Base-by-base conservation (phyloP, 2,329 filamentous ascomycete species). In the Alternaria gaisen region DNA sequence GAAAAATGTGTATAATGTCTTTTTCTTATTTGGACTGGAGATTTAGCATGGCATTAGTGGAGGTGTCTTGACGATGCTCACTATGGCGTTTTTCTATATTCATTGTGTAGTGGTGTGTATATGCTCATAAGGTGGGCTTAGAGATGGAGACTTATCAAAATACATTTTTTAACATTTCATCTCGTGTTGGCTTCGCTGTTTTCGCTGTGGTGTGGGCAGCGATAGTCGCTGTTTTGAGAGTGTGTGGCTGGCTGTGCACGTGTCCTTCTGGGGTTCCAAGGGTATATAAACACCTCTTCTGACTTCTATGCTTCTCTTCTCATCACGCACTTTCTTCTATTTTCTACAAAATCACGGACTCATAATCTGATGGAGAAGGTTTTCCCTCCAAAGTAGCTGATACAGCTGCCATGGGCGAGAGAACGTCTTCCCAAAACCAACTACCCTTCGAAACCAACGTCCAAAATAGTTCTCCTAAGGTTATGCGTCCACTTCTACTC, bases 31-130 rank as follows among this genome's bases (percentile, higher is more conserved):
- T 52, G 36, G 22, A 28, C 12, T 38, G 36, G 36, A 40, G 12
- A 28, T 26, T 22, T 52, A 52, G 24, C 36, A 41, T 41, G 50
- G 36, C 22, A 52, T 52, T 30, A 24, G 36, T 41, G 24, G 1
- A 2, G 9, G 30, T 14, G 50, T 52, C 36, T 28, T 22, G 22
- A 52, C 5, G 50, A 30, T 10, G 7, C 50, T 41, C 50, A 52
- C 36, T 41, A 18, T 52, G 50, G 50, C 50, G 34, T 52, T 22
- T 52, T 40, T 26, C 14, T 28, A 26, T 40, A 5, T 30, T 30
- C 11, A 52, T 20, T 41, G 36, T 38, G 28, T 20, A 9, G 22
- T 30, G 41, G 36, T 28, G n/a, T 28, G n/a, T 28, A n/a, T 40
- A 10, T 28, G 34, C 36, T 30, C 36, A 41, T 30, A 1, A 20